Evolutionary conservation across 768 basidiomycete species (phyloP), one percentile per base, ranked within the genome.

Genomic region (Neoboletus magnificus): DNA sequence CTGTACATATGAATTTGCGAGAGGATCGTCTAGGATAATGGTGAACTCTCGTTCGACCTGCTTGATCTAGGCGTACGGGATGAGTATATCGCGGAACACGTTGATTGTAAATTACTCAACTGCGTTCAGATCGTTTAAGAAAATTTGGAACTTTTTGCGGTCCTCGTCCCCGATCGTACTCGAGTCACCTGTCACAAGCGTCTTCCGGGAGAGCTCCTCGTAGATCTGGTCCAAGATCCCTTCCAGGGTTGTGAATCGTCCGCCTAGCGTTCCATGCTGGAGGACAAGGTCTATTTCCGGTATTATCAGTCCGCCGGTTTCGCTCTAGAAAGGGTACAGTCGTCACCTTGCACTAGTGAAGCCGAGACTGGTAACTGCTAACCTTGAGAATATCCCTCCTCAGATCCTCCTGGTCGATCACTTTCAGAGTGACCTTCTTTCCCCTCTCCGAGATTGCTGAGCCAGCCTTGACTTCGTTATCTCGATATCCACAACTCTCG

Each of bases 391-490:
- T 84, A 71, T 99, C 97, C 52, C 97, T 81, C 61, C 87, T 85
- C 9, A 98, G 78, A 73, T 98, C 97, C 48, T 99, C 96, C 16
- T 82, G 75, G 68, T 98, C 95, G 62, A 94, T 87, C 5, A 97
- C 93, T 69, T 87, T 92, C 52, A 99, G 78, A 0, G 81, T 91
- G 60, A 98, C 93, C 54, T 79, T 82, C 71, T 91, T 95, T 18
- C 96, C 97, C 65, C 89, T 78, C 5, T 81, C 82, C 4, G 96
- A 91, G 54, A 98, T 91, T 1, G 95, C 94, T 2, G 86, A 75
- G 22, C 96, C 93, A 6, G 93, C 91, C 71, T 99, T 99, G 66
- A 99, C 89, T 74, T 99, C 97, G 65, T 95, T 98, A 73, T 99
- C 97, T 54, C 92, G 81, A 72, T 98, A 99, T 1, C 97, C 97